Evolutionary conservation across 2,329 filamentous ascomycete species (phyloP), one percentile per base, ranked within the genome.

Genomic region (Simplicillium aogashimaense): DNA sequence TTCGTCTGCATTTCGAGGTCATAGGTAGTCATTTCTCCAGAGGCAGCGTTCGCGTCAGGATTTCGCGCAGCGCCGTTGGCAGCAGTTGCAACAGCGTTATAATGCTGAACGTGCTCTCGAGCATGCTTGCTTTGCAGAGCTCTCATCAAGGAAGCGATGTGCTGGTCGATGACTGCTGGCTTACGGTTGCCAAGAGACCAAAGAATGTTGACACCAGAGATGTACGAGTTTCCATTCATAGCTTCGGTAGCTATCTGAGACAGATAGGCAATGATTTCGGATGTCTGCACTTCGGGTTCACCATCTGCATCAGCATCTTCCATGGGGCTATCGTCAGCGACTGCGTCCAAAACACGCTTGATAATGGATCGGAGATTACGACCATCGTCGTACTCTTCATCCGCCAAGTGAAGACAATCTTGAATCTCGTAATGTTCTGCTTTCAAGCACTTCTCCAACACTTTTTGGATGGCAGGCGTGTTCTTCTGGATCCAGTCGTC

Each of bases 371-470:
- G 80, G 36, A 95, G 66, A 44, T 81, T 76, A 7, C 79, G 78
- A 14, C 74, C 77, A 35, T 86, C 78, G 40, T 86, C 82, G 46
- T 74, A 75, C 29, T 79, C 75, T 46, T 81, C 76, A 48, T 88
- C 81, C 3, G 78, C 68, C 18, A 81, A 72, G 59, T 97, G 86
- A 28, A 97, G 66, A 54, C 86, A 95, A 54, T 97, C 90, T 52
- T 98, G 94, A 8, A 98, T 79, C 55, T 98, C 92, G 0, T 87
- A 78, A 47, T 89, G 85, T 49, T 97, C 90, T 3, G 82, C 90
- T 52, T 85, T 86, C 40, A 98, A 65, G 11, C 85, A 79, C 64
- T 94, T 95, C 47, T 95, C 89, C 12, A 97, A 64, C 11, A 97
- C 77, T 56, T 87, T 94, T 58, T 95, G 87, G 20, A 97, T 72